phyloP scores from a whole-genome alignment of 2,329 filamentous ascomycete species.

The Aspergillus sp. region DNA sequence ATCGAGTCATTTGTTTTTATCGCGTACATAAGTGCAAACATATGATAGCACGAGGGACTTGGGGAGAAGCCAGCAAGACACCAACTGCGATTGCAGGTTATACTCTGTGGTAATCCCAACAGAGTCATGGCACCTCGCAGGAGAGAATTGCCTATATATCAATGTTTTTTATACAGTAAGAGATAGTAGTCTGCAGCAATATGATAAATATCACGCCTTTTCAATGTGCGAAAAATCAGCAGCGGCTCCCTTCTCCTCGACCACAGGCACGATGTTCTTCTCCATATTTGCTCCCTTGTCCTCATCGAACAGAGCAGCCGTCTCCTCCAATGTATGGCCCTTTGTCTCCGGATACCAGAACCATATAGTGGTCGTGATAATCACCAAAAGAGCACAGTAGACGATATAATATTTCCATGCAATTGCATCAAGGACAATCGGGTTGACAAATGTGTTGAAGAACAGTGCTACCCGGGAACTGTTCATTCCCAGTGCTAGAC shows the following conservation, averaged over 20 bases:
- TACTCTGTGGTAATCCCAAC: too few species aligned
- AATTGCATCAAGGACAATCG: conserved; percentile 34
- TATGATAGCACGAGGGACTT: too few species aligned
- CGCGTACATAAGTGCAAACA: too few species aligned
- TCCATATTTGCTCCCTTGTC: neutral
- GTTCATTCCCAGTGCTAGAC: conserved; percentile 25
- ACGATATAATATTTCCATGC: conserved; percentile 38
- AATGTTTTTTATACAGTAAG: too few species aligned
- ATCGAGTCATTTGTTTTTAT: too few species aligned
- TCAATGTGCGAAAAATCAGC: neutral
- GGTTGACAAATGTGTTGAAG: conserved; percentile 32
- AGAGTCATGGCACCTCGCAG: too few species aligned
- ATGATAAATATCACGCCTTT: neutral
- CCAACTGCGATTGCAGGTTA: too few species aligned
- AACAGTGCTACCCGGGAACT: conserved; percentile 26
- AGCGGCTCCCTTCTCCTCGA: neutral
- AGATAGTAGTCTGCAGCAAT: too few species aligned
- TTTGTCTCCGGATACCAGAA: conserved; percentile 32
- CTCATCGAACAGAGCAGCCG: conserved; percentile 28
- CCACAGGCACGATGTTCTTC: neutral
- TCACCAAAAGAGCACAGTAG: conserved; percentile 29
- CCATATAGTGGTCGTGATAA: conserved; percentile 22
- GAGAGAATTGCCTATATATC: too few species aligned
- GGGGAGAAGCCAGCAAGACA: too few species aligned
- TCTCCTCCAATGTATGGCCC: conserved; percentile 30